phyloP scores from a whole-genome alignment of 2,329 filamentous ascomycete genomes.

The Paecilomyces sp. region DNA sequence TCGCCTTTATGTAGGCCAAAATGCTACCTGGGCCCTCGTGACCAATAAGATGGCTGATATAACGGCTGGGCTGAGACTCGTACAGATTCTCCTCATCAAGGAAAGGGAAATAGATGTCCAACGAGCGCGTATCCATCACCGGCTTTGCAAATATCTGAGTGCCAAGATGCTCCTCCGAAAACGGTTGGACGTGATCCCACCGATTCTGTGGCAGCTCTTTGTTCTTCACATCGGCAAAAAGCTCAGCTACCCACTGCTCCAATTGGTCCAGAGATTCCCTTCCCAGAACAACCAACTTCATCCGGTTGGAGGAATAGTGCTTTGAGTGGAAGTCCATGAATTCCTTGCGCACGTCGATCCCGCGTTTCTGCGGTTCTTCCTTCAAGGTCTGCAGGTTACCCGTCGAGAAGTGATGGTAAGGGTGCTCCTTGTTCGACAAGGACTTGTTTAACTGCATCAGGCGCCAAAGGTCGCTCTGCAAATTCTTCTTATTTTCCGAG shows the following conservation, averaged over 20 bases:
- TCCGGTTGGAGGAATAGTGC: slow-evolving; percentile 86
- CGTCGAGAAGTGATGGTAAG: slow-evolving; percentile 86
- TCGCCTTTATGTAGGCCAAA: slow-evolving; percentile 79
- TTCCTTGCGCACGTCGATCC: slow-evolving; percentile 78
- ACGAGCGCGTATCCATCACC: slow-evolving; percentile 75
- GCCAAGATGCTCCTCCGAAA: slow-evolving; percentile 52
- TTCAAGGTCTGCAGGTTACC: slow-evolving; percentile 83
- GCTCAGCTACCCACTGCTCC: slow-evolving; percentile 73
- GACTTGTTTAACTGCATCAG: slow-evolving; percentile 82
- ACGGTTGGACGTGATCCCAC: slow-evolving; percentile 58
- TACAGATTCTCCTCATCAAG: slow-evolving; percentile 74
- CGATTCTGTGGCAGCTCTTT: slow-evolving; percentile 65
- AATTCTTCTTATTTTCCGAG: slow-evolving; percentile 95
- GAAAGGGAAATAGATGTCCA: slow-evolving; percentile 78
- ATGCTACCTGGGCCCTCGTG: slow-evolving; percentile 92
- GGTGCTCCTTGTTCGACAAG: slow-evolving; percentile 78
- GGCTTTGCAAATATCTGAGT: slow-evolving; percentile 82
- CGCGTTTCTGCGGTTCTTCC: slow-evolving; percentile 68
- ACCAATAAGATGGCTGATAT: slow-evolving; percentile 81
- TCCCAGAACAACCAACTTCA: slow-evolving; percentile 85
- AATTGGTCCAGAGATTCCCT: slow-evolving; percentile 74
- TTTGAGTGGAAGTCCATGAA: slow-evolving; percentile 88
- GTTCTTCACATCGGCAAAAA: slow-evolving; percentile 76
- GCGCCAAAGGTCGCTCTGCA: slow-evolving; percentile 85
- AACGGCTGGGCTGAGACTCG: slow-evolving; percentile 74